A percentile compares a stretch with the other conserved stretches of the same genome.
These are phyloP conservation scores for Orobanche coerulescens DNA, from an alignment of 257 asterid species.

Conservation along the genomic window DNA sequence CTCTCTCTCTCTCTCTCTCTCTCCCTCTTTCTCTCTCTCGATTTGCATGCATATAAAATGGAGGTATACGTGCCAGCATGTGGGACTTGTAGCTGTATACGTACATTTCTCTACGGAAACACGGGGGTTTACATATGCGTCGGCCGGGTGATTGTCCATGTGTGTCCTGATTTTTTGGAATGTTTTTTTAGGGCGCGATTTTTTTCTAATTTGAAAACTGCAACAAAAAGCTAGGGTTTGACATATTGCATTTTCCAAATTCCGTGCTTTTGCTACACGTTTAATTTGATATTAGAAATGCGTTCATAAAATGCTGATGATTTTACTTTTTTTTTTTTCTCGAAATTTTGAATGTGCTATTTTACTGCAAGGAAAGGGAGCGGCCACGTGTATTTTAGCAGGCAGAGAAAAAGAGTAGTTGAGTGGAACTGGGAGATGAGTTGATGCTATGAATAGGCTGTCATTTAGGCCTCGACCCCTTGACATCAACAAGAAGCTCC, in stretches of 20 bases:
- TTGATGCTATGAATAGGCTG: constrained; percentile 90
- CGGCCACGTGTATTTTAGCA: constrained; percentile 20
- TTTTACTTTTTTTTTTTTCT: constrained; percentile 3
- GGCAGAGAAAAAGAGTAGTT: constrained; percentile 21
- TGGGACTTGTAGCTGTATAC: neutral
- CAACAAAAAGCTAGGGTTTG: constrained; percentile 25
- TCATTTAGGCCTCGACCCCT: constrained; percentile 99
- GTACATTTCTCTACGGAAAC: neutral
- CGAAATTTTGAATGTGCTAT: neutral
- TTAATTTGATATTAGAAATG: constrained; percentile 2
- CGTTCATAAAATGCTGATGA: constrained; percentile 5
- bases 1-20: no score
- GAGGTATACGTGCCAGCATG: neutral
- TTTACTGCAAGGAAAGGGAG: constrained; percentile 16
- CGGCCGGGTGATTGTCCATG: constrained; percentile 12
- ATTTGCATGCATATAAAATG: neutral
- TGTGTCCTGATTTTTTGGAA: constrained; percentile 18
- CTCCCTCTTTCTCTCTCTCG: no score
- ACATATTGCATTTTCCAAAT: constrained; percentile 5
- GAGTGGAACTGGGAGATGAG: constrained; percentile 30
- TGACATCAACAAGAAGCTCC: constrained; percentile 93
- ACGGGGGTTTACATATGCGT: constrained; percentile 17
- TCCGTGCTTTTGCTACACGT: no score
- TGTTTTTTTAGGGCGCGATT: constrained; percentile 28
- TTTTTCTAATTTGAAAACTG: constrained; percentile 8